phyloP scores from a whole-genome alignment of 2,329 filamentous ascomycete genomes.

The Penicillium sp. region DNA sequence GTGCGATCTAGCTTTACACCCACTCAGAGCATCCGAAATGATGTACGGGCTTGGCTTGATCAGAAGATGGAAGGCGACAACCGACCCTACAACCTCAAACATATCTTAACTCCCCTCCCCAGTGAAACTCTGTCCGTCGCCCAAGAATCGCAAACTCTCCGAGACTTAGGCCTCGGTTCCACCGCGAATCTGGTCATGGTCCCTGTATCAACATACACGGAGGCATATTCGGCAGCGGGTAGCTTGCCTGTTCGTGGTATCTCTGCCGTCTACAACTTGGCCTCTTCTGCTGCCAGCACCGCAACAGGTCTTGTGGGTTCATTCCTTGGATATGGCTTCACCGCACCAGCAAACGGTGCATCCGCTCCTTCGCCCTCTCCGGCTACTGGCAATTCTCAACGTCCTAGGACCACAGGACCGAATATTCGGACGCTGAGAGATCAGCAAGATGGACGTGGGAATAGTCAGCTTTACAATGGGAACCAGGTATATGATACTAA shows the following conservation, averaged over 20 bases:
- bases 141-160: constrained; percentile 70
- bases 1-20: constrained; percentile 71
- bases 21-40: constrained; percentile 58
- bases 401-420: constrained; percentile 27
- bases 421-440: constrained; percentile 56
- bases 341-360: constrained; percentile 18
- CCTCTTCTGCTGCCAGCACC: constrained; percentile 45
- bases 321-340: constrained; percentile 43
- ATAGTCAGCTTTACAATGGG: constrained; percentile 82
- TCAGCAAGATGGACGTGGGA: constrained; percentile 54
- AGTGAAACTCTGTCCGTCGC: constrained; percentile 70
- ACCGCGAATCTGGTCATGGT: constrained; percentile 81
- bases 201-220: constrained; percentile 62
- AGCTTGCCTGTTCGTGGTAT: constrained; percentile 44
- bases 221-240: constrained; percentile 54
- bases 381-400: constrained; percentile 10
- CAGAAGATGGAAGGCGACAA: constrained; percentile 57
- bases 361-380: constrained; percentile 8
- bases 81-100: constrained; percentile 76
- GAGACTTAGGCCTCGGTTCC: constrained; percentile 70
- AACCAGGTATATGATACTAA: constrained; percentile 67
- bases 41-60: constrained; percentile 78
- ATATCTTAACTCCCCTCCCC: constrained; percentile 75
- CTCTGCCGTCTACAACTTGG: constrained; percentile 43
- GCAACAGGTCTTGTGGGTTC: constrained; percentile 46